phyloP scores from a whole-genome alignment of 352 stramenopile species.

The Globisporangium iwayamae region DNA sequence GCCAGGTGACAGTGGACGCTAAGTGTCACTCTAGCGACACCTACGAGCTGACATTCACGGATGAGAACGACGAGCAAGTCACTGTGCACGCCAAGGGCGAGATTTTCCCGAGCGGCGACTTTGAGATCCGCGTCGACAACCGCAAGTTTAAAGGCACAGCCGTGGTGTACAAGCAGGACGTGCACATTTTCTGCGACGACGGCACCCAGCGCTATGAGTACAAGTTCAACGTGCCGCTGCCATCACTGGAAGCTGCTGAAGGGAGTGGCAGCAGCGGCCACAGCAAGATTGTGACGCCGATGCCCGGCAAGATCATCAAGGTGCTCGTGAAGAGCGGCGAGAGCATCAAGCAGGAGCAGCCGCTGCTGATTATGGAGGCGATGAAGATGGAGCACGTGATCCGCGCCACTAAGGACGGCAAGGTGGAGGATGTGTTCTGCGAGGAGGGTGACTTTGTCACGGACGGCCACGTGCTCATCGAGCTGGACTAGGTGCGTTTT shows the following conservation, averaged over 20 bases:
- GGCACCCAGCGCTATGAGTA: slow-evolving; percentile 73
- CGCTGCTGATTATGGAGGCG: slow-evolving; percentile 94
- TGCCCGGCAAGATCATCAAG: slow-evolving; percentile 94
- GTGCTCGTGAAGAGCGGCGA: slow-evolving; percentile 89
- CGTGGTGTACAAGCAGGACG: slow-evolving; percentile 59
- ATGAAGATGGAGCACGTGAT: slow-evolving; percentile 98
- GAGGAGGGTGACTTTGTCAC: slow-evolving; percentile 73
- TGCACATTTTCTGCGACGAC: slow-evolving; percentile 80
- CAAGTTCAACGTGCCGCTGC: slow-evolving; percentile 73
- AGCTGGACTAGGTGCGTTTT: slow-evolving; percentile 39
- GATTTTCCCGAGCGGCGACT: slow-evolving; percentile 46
- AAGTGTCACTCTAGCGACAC: slow-evolving; percentile 35
- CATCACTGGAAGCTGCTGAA: slow-evolving; percentile 34
- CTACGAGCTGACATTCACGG: slow-evolving; percentile 40
- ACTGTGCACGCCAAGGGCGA: slow-evolving; percentile 27
- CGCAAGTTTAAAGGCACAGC: slow-evolving; percentile 64
- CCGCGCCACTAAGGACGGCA: slow-evolving; percentile 64
- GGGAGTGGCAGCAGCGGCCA: slow-evolving; percentile 27
- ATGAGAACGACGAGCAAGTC: slow-evolving; percentile 18
- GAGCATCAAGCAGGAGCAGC: slow-evolving; percentile 80
- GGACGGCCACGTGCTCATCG: slow-evolving; percentile 70
- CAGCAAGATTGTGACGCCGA: slow-evolving; percentile 84
- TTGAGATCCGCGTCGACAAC: slow-evolving; percentile 63
- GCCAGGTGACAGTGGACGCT: slow-evolving; percentile 33
- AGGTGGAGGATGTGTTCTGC: slow-evolving; percentile 67